Percentiles rank a stretch among this genome's conserved stretches.
phyloP scores from a whole-genome alignment of 305 asterid species.

The Andrographis paniculata region DNA sequence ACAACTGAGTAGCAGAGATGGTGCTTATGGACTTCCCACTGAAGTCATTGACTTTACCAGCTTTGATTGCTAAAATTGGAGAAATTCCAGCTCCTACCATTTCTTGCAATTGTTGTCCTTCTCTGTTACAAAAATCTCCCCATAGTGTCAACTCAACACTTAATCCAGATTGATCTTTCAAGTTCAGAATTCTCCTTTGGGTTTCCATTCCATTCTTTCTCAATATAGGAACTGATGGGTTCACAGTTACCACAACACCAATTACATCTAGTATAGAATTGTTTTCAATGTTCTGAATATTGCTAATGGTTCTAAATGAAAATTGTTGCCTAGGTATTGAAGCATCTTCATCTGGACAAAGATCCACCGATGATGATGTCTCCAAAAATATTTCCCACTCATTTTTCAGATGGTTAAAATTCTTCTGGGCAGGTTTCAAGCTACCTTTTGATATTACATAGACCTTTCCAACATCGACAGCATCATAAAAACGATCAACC shows the following conservation, averaged over 20 bases:
- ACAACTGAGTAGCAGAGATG: slow-evolving; percentile 79
- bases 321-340: slow-evolving; percentile 89
- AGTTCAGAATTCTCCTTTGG: slow-evolving; percentile 63
- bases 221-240: slow-evolving; percentile 81
- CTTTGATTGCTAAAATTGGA: slow-evolving; percentile 86
- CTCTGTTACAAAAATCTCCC: slow-evolving; percentile 94
- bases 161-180: slow-evolving; percentile 68
- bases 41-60: slow-evolving; percentile 84
- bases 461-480: slow-evolving; percentile 72
- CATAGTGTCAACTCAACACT: slow-evolving; percentile 66
- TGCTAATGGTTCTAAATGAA: slow-evolving; percentile 69
- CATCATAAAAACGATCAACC: slow-evolving; percentile 73
- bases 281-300: slow-evolving; percentile 67
- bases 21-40: slow-evolving; percentile 79
- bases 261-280: slow-evolving; percentile 79
- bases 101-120: slow-evolving; percentile 73
- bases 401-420: slow-evolving; percentile 83
- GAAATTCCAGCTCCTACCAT: slow-evolving; percentile 48
- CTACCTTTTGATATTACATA: slow-evolving; percentile 83
- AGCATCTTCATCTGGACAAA: slow-evolving; percentile 75
- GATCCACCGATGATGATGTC: slow-evolving; percentile 66
- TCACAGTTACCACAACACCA: slow-evolving; percentile 63
- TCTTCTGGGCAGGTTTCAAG: slow-evolving; percentile 92
- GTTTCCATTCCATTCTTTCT: slow-evolving; percentile 99
- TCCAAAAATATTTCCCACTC: slow-evolving; percentile 94